Evolutionary conservation across 2,329 filamentous ascomycete genomes (phyloP), one percentile per base, ranked within the genome.

Genomic region (Stagonosporopsis rhizophila): DNA sequence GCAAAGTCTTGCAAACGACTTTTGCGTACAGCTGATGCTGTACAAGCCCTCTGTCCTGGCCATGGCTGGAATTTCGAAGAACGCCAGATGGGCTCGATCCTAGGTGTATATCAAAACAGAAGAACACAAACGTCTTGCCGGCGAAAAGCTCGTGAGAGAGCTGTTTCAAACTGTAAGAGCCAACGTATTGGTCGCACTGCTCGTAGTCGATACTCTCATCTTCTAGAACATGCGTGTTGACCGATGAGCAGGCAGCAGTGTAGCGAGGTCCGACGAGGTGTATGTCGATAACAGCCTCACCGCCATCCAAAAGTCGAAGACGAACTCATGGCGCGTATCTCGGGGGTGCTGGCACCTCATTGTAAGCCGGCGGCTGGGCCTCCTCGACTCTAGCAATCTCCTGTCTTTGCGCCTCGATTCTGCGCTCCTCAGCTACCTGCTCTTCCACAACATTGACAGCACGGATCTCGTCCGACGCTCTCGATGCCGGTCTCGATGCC

Each of bases 301-400:
- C 8, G 9, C 3, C 15, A 42, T 19, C 17, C 17, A 15, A 12
- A 42, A n/a, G 8, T 11, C 12, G 1, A 19, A n/a, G 15, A 42
- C 22, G 8, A 15, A 30, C 25, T 37, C 23, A 64, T 17, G 59
- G 58, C 14, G 47, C 59, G 38, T 65, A 62, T 52, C 27, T 56
- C 14, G 62, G 62, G 44, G 62, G 56, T 15, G 55, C 57, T 44
- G 59, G 52, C n/a, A 52, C 41, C 11, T 19, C 48, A 15, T 47
- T 52, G 27, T 50, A 44, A 20, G 38, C 35, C 19, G 46, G 52
- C 14, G 35, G 40, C 14, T 20, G 23, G 30, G 6, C 22, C 47
- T 39, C 42, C 8, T 37, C 27, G 6, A 3, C 47, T 15, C 30
- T 27, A 20, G 19, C 40, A 38, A 37, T 17, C 30, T 49, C 46